Evolutionary conservation across 2,329 filamentous ascomycete species (phyloP).

Genomic region (Calonectria fujianensis): DNA sequence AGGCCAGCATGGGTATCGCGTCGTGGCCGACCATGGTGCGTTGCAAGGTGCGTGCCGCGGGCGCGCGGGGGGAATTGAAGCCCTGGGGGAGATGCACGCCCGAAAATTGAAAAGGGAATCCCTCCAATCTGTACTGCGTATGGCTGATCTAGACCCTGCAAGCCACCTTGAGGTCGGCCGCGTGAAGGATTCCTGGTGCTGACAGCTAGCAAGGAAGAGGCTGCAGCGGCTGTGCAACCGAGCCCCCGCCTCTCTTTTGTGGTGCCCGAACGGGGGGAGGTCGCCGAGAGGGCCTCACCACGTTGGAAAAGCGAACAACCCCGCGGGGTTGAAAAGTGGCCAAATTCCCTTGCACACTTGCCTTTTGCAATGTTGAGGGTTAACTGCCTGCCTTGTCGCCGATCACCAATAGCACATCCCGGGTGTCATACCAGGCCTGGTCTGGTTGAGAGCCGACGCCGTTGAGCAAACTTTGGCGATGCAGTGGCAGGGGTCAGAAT

Average conservation of each 20-base stretch:
- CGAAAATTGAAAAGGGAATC: background rate
- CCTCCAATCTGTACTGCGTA: background rate
- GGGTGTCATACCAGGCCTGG: background rate
- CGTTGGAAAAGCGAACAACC: background rate
- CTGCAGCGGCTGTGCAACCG: slow-evolving; percentile 9
- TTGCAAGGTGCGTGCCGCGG: background rate
- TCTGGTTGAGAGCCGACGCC: background rate
- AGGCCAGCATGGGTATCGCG: slow-evolving; percentile 20
- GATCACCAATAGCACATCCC: background rate
- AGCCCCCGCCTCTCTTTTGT: background rate
- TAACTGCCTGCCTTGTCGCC: background rate
- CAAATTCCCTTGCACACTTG: background rate
- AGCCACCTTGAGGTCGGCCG: background rate
- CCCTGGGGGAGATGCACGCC: background rate
- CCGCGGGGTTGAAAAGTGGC: accelerated
- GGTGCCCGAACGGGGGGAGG: background rate
- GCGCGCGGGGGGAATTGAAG: background rate
- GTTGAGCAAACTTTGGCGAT: background rate
- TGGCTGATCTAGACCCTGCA: background rate
- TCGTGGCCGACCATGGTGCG: background rate
- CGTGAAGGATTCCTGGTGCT: background rate
- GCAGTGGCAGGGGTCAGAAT: slow-evolving; percentile 8
- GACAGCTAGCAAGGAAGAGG: slow-evolving; percentile 1
- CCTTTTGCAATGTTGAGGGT: background rate
- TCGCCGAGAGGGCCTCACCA: background rate